Conservation (phyloP, 345 rosid species). For the Mangifera indica region DNA sequence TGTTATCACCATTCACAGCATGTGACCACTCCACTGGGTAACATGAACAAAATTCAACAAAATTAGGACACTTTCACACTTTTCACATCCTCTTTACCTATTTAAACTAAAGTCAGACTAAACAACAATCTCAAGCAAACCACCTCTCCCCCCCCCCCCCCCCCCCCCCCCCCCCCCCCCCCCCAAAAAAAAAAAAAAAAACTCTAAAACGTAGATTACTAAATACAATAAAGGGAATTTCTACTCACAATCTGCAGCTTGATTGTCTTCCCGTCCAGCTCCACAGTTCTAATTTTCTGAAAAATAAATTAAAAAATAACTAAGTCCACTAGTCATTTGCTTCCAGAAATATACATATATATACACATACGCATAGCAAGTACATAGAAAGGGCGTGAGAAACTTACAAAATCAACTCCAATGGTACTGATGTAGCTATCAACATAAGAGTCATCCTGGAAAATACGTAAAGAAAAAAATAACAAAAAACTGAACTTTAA, state of each 20-base stretch:
- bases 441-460: constrained; percentile 82
- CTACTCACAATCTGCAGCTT: constrained; percentile 69
- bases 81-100: no score
- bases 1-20: no score
- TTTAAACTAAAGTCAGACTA: no score
- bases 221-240: neutral
- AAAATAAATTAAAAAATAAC: neutral
- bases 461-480: neutral
- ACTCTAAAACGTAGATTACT: neutral
- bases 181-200: neutral
- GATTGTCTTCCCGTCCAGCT: constrained; percentile 75
- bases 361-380: no score
- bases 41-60: no score
- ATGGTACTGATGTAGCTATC: constrained; percentile 86
- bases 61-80: no score
- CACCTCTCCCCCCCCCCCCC: no score
- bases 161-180: no score
- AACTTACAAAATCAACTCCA: constrained; percentile 84
- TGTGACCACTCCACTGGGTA: no score
- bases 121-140: no score
- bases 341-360: no score
- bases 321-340: neutral
- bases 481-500: neutral
- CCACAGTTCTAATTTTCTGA: constrained; percentile 80
- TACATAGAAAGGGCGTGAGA: neutral